These are phyloP conservation scores for Neurospora sp. DNA, from an alignment of 495 filamentous ascomycete species.

Conservation along the genomic window DNA sequence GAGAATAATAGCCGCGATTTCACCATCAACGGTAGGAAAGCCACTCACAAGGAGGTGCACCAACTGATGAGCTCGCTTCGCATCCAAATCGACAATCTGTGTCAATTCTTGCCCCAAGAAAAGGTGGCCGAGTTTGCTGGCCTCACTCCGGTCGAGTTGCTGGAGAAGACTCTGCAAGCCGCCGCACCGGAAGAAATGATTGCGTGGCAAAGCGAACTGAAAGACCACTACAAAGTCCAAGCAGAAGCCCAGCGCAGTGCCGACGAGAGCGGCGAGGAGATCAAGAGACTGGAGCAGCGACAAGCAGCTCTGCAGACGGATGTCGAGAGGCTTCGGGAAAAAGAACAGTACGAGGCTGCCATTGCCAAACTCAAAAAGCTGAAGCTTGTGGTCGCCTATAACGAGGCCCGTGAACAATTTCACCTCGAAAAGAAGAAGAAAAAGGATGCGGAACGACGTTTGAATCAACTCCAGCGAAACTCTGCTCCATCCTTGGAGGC, in stretches of 20 bases:
- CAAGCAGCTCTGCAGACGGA: constrained; percentile 73
- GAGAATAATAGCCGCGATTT: constrained; percentile 92
- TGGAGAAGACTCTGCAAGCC: constrained; percentile 76
- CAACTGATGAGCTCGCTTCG: constrained; percentile 56
- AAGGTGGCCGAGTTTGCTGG: constrained; percentile 90
- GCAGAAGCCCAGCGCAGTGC: constrained; percentile 52
- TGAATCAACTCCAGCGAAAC: constrained; percentile 47
- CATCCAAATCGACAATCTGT: constrained; percentile 96
- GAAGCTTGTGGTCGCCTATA: constrained; percentile 58
- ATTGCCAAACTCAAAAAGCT: constrained; percentile 57
- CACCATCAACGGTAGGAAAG: constrained; percentile 54
- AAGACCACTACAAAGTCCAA: constrained; percentile 56
- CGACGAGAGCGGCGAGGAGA: constrained; percentile 46
- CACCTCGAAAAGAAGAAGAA: constrained; percentile 37
- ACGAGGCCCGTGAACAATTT: constrained; percentile 29
- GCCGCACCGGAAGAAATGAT: constrained; percentile 74
- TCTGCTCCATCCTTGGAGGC: constrained; percentile 58
- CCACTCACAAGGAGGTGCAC: constrained; percentile 49
- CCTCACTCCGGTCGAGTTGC: constrained; percentile 72
- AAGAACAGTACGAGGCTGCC: constrained; percentile 53
- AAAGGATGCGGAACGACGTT: constrained; percentile 37
- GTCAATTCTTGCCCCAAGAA: constrained; percentile 95
- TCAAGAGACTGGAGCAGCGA: constrained; percentile 57
- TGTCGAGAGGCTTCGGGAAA: constrained; percentile 71
- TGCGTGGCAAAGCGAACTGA: constrained; percentile 66